Percentiles rank a stretch among this genome's conserved stretches.
Evolutionary conservation across 345 rosid genomes (phyloP).

Genomic region (Eucalyptus microcorys): DNA sequence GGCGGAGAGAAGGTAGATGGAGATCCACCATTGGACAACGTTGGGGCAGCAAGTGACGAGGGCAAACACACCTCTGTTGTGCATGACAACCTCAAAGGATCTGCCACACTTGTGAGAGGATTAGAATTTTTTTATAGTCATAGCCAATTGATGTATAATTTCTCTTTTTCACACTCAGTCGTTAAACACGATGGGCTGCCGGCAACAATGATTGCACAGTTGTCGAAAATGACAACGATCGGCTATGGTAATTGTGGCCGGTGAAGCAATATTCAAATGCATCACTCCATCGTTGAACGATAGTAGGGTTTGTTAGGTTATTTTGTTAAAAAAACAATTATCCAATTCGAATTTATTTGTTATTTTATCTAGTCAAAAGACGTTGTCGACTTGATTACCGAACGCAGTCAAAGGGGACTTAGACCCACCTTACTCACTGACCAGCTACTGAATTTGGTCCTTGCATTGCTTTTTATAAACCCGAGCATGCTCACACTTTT

Average conservation of each 20-base stretch:
- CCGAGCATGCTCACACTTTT: neutral
- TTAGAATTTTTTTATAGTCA: neutral
- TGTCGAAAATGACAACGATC: neutral
- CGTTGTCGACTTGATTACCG: neutral
- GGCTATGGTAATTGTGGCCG: neutral
- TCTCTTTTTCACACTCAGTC: neutral
- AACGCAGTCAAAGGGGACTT: neutral
- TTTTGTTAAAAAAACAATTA: neutral
- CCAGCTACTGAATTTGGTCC: neutral
- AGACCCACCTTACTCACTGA: neutral
- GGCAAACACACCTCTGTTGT: neutral
- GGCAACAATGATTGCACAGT: neutral
- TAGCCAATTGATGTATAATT: neutral
- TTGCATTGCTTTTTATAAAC: neutral
- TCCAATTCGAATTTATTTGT: neutral
- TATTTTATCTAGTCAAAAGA: too few species aligned
- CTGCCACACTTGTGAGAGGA: neutral
- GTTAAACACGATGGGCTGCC: fast-evolving
- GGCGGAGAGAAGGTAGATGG: neutral
- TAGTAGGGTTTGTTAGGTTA: neutral
- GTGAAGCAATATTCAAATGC: neutral
- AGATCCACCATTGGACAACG: neutral
- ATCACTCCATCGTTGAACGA: neutral
- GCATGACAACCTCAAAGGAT: neutral
- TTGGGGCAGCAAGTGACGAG: neutral